Base-by-base conservation (phyloP, 768 basidiomycete species). In the Calocybe indica region DNA sequence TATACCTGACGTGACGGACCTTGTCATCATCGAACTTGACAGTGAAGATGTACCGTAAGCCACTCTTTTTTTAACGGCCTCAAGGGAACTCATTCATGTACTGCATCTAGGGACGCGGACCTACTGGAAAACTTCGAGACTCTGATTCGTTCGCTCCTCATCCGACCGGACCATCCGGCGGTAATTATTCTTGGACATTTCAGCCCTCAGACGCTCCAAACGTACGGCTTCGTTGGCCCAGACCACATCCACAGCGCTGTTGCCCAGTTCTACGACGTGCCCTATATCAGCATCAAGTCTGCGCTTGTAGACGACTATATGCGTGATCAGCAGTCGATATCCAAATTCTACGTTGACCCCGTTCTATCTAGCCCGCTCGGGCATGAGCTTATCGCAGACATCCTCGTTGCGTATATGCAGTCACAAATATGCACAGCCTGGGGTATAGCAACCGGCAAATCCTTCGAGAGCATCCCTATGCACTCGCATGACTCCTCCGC, bases 191-290 rank as follows among this genome's bases (percentile, higher is more conserved):
- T 99, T n/a, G 95, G 95, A 11, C 94, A 98, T 68, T 97, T 97
- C 61, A 81, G 80, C 46, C 89, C 94, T 0, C 92, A 99, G 58
- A 60, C 85, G 1, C 89, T 94, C 56, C 72, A 78, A 34, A 66
- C 75, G 14, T 72, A 90, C 57, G 94, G 93, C 1, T 96, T 88
- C 59, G 82, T 82, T 3, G 94, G 95, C 1, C 88, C 94, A 1
- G 94, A 96, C 60, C 81, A 91, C 57, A 83, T 82, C 74, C 95
- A 99, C 64, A 84, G 76, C 53, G 68, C 87, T 48, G 93, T 97
- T 1, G 90, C 96, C 1, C 92, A 94, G 61, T 98, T 92, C 71
- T 99, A 99, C 70, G 96, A 99, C 61, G 81, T 97, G 28, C 94
- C 95, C 0, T 91, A 98, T 62, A 72, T 99, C 58, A 89, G 85